Evolutionary conservation across 257 asterid genomes (phyloP).

Genomic region (Solanum chaucha): DNA sequence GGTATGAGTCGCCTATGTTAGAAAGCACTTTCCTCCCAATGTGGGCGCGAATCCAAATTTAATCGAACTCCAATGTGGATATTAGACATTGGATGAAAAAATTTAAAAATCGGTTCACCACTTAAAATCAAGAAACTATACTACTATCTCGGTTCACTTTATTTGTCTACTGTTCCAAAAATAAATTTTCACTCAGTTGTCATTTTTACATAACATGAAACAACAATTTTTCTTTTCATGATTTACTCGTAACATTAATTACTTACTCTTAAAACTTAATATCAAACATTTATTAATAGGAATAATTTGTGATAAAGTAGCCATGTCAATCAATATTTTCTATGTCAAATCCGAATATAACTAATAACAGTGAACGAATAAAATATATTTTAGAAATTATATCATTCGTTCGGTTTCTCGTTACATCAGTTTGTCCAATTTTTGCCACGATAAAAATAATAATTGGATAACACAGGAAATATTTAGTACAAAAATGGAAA

Average conservation of each 20-base stretch:
- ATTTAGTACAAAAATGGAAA: background rate
- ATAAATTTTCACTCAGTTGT: background rate
- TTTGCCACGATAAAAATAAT: background rate
- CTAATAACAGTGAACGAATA: too few species aligned
- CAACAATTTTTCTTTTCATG: too few species aligned
- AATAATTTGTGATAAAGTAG: rapidly evolving
- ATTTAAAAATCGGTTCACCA: rapidly evolving
- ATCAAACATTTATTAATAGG: too few species aligned
- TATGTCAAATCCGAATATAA: too few species aligned
- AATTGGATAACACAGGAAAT: background rate
- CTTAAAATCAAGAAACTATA: too few species aligned
- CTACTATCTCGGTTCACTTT: background rate
- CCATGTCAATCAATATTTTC: background rate
- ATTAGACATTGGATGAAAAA: rapidly evolving
- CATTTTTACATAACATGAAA: background rate
- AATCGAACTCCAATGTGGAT: too few species aligned
- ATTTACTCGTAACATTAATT: too few species aligned
- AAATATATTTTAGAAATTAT: background rate
- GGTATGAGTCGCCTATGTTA: rapidly evolving
- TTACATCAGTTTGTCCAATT: background rate
- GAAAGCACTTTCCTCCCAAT: rapidly evolving
- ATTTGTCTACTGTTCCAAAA: background rate
- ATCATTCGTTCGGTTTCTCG: background rate
- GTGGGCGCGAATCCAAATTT: rapidly evolving
- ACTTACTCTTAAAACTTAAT: too few species aligned